Evolutionary conservation across 257 asterid species (phyloP).

Genomic region (Nicotiana tomentosiformis): DNA sequence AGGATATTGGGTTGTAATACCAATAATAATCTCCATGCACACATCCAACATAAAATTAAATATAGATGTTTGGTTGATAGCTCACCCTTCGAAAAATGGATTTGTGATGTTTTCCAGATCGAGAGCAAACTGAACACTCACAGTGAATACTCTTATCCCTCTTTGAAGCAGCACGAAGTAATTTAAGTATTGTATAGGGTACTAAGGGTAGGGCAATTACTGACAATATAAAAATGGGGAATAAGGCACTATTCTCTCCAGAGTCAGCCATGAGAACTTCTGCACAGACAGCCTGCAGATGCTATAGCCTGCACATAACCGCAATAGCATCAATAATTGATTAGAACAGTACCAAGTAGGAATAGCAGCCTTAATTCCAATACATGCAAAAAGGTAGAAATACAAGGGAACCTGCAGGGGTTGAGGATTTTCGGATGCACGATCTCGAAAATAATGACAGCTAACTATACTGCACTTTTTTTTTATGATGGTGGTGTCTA

Average conservation of each 20-base stretch:
- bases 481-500: no score
- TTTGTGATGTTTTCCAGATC: slow-evolving; percentile 70
- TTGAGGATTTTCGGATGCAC: neutral
- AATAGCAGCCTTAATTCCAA: neutral
- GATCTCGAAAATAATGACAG: neutral
- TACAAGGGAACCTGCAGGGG: neutral
- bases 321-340: neutral
- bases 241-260: slow-evolving; percentile 72
- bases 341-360: neutral
- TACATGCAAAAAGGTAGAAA: neutral
- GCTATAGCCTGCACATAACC: slow-evolving; percentile 33
- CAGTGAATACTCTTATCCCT: slow-evolving; percentile 65
- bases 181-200: slow-evolving; percentile 74
- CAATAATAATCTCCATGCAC: neutral
- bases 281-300: slow-evolving; percentile 12
- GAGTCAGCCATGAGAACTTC: slow-evolving; percentile 59
- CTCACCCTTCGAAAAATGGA: slow-evolving; percentile 51
- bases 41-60: neutral
- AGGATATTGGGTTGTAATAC: neutral
- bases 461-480: neutral
- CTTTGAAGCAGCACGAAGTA: slow-evolving; percentile 61
- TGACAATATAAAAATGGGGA: slow-evolving; percentile 82
- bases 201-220: slow-evolving; percentile 80
- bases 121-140: slow-evolving; percentile 69
- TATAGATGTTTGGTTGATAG: neutral